Evolutionary conservation across 495 filamentous ascomycete species (phyloP).

Genomic region (Aspergillus hancockii): DNA sequence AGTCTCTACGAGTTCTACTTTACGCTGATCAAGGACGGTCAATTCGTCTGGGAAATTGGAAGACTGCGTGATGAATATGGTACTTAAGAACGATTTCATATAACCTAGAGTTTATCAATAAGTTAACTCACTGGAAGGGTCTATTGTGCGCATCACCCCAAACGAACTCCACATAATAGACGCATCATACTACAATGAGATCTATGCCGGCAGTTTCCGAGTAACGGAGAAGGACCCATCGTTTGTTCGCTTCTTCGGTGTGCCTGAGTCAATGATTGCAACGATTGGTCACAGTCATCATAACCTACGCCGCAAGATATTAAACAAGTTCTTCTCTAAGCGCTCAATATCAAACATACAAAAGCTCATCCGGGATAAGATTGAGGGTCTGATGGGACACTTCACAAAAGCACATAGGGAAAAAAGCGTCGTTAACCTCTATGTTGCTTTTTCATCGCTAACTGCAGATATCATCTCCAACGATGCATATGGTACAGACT

Average conservation of each 20-base stretch:
- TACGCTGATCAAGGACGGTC: not conserved
- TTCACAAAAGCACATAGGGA: constrained; percentile 30
- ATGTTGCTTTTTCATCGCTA: constrained; percentile 15
- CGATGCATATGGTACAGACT: constrained; percentile 42
- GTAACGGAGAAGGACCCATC: constrained; percentile 39
- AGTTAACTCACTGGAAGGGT: constrained; percentile 25
- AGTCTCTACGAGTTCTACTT: not conserved
- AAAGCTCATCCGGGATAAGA: constrained; percentile 44
- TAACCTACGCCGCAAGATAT: constrained; percentile 42
- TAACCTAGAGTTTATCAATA: not conserved
- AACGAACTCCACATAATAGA: constrained; percentile 44
- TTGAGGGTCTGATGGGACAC: constrained; percentile 38
- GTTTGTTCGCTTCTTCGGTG: constrained; percentile 27
- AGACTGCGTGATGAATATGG: constrained; percentile 4
- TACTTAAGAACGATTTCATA: not conserved
- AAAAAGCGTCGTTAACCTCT: constrained; percentile 27
- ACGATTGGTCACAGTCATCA: constrained; percentile 52
- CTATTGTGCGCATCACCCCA: constrained; percentile 45
- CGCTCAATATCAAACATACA: constrained; percentile 41
- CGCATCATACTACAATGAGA: constrained; percentile 39
- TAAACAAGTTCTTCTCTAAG: constrained; percentile 57
- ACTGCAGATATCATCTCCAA: constrained; percentile 46
- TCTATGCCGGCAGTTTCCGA: constrained; percentile 30
- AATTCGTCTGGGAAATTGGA: constrained; percentile 4
- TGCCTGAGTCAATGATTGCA: constrained; percentile 39